Base-by-base conservation (phyloP, 768 basidiomycete species). In the Strobilomyces confusus region DNA sequence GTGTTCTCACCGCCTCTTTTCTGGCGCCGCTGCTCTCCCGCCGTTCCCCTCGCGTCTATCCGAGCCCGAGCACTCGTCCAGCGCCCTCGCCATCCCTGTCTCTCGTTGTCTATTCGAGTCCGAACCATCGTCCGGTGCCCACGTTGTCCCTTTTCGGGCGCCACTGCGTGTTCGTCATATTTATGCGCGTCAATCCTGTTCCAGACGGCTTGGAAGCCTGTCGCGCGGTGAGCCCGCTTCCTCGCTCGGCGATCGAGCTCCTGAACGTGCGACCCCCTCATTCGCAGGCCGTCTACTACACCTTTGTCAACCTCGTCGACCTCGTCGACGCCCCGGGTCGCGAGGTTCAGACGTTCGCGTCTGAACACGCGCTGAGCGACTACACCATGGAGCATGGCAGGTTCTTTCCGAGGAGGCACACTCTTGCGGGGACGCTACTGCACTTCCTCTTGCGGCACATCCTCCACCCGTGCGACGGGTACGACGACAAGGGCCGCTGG, bases 401-500 rank as follows among this genome's bases (percentile, higher is more conserved):
- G 26, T 54, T 17, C 19, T 59, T 59, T 5, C 56, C 58, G 3
- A 40, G 20, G 17, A 49, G 54, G 0, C 44, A 51, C 23, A 51
- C 36, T 13, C 32, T 37, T 3, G 58, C 56, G 23, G 58, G 58
- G 4, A 49, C 49, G n/a, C 15, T 42, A 6, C 23, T 59, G 29
- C 48, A 34, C 0, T 54, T 44, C 32, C 52, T 59, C 15, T 30
- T 59, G 34, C 52, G 56, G 1, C 56, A 51, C n/a, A 58, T 59
- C 19, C 2, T 41, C 9, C 5, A 20, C 14, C 56, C 58, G 32
- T 36, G 25, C 30, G 30, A 47, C n/a, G 19, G 37, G 14, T 33
- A 48, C n/a, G 22, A 46, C 33, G 22, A 7, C 9, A 20, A 43
- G 9, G 41, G 41, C 5, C 34, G 32, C 13, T 42, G 44, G 36